phyloP scores from a whole-genome alignment of 1,139 yeast genomes.

The Hemisphaericaspora xylanilytica region DNA sequence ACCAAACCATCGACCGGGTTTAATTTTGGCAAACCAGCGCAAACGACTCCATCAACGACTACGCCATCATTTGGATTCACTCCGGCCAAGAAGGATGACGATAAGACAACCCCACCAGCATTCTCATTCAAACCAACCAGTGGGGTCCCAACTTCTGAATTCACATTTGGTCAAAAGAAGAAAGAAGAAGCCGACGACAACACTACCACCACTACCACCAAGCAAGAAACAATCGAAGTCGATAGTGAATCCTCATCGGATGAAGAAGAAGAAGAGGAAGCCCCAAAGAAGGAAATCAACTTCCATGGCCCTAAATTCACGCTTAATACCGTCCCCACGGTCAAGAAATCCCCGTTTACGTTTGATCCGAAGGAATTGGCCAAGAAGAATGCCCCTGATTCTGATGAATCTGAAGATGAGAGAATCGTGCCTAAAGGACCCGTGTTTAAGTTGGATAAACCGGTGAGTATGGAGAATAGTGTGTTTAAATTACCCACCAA shows the following conservation, averaged over 20 bases:
- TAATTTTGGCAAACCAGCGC: neutral
- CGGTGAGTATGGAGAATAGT: slow-evolving; percentile 35
- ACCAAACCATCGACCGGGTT: neutral
- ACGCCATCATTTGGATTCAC: slow-evolving; percentile 2
- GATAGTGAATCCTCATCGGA: slow-evolving; percentile 19
- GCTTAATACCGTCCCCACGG: slow-evolving; percentile 49
- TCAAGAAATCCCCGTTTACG: slow-evolving; percentile 58
- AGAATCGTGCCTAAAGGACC: slow-evolving; percentile 62
- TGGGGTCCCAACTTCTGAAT: neutral
- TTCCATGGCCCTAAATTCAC: slow-evolving; percentile 68
- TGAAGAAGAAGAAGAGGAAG: slow-evolving; percentile 40
- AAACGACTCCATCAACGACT: neutral
- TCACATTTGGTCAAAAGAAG: slow-evolving; percentile 8
- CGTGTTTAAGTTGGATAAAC: slow-evolving; percentile 51
- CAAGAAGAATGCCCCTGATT: slow-evolving; percentile 31
- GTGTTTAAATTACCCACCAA: slow-evolving; percentile 42
- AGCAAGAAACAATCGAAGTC: slow-evolving; percentile 5
- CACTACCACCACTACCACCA: too few species aligned
- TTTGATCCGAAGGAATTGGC: slow-evolving; percentile 45
- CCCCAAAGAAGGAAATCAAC: slow-evolving; percentile 43
- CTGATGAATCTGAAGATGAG: slow-evolving; percentile 55
- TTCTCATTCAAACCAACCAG: too few species aligned
- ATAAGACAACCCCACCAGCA: neutral
- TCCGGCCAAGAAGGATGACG: neutral
- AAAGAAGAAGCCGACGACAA: neutral